Percentiles rank a stretch among this genome's conserved stretches.
phyloP scores from a whole-genome alignment of 164 flowering plant species.

The Liquidambar formosana region DNA sequence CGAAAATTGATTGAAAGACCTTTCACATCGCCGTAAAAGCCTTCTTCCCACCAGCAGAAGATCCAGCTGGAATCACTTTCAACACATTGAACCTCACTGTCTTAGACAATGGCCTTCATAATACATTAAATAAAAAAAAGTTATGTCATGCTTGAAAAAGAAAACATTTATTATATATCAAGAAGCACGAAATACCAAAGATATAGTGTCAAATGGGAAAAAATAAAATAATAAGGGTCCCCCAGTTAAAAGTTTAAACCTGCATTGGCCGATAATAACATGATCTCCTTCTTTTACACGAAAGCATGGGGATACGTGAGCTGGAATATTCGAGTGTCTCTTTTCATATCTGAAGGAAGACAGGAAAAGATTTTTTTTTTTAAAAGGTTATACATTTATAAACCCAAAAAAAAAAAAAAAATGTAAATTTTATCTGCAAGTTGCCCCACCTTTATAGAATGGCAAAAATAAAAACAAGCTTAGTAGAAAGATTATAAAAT shows the following conservation, averaged over 20 bases:
- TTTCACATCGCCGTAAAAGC: slow-evolving; percentile 53
- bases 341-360: slow-evolving; percentile 44
- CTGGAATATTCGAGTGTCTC: slow-evolving; percentile 53
- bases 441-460: too few relatives aligned
- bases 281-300: slow-evolving; percentile 59
- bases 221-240: neutral
- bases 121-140: too few relatives aligned
- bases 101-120: slow-evolving; percentile 60
- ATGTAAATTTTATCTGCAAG: too few relatives aligned
- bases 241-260: slow-evolving; percentile 13
- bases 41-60: slow-evolving; percentile 61
- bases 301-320: slow-evolving; percentile 44
- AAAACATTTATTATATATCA: too few relatives aligned
- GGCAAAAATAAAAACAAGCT: too few relatives aligned
- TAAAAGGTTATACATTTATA: neutral
- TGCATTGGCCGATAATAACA: slow-evolving; percentile 61
- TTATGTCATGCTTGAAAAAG: too few relatives aligned
- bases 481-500: too few relatives aligned
- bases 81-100: slow-evolving; percentile 69
- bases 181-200: too few relatives aligned
- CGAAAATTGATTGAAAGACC: too few relatives aligned
- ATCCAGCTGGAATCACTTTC: slow-evolving; percentile 67
- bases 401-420: neutral
- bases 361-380: too few relatives aligned
- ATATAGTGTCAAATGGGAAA: too few relatives aligned